phyloP scores from a whole-genome alignment of 257 asterid genomes.

The Solanum raphanifolium region DNA sequence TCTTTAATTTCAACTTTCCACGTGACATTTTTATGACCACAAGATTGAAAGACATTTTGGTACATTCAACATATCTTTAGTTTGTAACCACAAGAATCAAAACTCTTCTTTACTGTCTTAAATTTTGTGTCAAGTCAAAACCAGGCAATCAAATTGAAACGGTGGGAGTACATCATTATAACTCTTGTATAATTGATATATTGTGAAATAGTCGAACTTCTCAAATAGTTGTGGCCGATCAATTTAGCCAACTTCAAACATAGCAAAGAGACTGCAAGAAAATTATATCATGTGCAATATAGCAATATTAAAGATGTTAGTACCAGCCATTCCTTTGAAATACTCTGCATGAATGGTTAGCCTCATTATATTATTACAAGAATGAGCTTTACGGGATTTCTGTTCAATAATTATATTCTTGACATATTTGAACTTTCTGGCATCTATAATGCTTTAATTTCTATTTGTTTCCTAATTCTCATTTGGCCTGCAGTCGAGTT shows the following conservation, averaged over 20 bases:
- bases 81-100: neutral
- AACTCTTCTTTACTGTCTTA: neutral
- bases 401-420: neutral
- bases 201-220: neutral
- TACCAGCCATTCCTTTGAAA: neutral
- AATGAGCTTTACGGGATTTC: neutral
- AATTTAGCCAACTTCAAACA: neutral
- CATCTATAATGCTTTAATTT: neutral
- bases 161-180: neutral
- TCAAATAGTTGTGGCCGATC: neutral
- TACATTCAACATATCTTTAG: neutral
- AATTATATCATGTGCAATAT: neutral
- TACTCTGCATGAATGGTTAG: neutral
- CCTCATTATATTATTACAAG: neutral
- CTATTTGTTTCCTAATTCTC: slow-evolving; percentile 4
- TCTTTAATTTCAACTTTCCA: neutral
- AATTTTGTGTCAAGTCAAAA: neutral
- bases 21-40: neutral
- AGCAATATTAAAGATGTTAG: neutral
- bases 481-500: slow-evolving; percentile 44
- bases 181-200: neutral
- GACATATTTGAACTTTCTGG: neutral
- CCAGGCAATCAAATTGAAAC: neutral
- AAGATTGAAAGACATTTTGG: neutral
- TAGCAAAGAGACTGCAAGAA: neutral